Evolutionary conservation across 495 filamentous ascomycete species (phyloP).

Genomic region (Oidiodendron maius): DNA sequence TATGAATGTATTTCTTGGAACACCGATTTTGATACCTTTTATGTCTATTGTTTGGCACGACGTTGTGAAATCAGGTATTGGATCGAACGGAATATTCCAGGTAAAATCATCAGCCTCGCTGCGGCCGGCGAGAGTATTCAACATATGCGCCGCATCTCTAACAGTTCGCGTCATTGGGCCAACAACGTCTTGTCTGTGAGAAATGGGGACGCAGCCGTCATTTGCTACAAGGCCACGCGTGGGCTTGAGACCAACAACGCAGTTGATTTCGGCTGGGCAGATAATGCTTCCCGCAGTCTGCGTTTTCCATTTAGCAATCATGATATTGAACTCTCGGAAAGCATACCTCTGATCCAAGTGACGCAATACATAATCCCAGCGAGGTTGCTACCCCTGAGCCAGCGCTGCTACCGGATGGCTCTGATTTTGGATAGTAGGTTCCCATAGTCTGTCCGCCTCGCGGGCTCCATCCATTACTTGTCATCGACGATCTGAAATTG

Average conservation of each 20-base stretch:
- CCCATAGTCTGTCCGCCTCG: constrained; percentile 38
- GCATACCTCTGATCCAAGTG: constrained; percentile 45
- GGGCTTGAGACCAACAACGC: constrained; percentile 55
- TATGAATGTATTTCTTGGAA: no score
- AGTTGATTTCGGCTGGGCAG: constrained; percentile 31
- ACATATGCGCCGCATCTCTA: constrained; percentile 58
- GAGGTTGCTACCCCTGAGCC: constrained; percentile 41
- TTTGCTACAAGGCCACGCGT: constrained; percentile 63
- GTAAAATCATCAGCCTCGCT: constrained; percentile 45
- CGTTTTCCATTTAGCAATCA: no score
- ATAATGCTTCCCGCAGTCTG: constrained; percentile 40
- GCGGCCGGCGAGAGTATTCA: constrained; percentile 54
- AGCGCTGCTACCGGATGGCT: constrained; percentile 39
- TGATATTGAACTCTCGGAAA: no score
- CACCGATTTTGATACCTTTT: no score
- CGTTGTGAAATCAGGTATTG: no score
- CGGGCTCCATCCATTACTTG: constrained; percentile 34
- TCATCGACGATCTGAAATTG: constrained; percentile 28
- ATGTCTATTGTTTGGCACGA: no score
- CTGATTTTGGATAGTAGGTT: constrained; percentile 33
- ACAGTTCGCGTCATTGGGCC: constrained; percentile 52
- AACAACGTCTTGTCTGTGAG: constrained; percentile 57
- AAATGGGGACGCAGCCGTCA: constrained; percentile 56
- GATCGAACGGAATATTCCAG: constrained; percentile 31
- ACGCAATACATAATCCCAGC: constrained; percentile 36